Percentiles rank a stretch among this genome's conserved stretches.
Conservation (phyloP, 805 yeast genomes). For the Candida verbasci region DNA sequence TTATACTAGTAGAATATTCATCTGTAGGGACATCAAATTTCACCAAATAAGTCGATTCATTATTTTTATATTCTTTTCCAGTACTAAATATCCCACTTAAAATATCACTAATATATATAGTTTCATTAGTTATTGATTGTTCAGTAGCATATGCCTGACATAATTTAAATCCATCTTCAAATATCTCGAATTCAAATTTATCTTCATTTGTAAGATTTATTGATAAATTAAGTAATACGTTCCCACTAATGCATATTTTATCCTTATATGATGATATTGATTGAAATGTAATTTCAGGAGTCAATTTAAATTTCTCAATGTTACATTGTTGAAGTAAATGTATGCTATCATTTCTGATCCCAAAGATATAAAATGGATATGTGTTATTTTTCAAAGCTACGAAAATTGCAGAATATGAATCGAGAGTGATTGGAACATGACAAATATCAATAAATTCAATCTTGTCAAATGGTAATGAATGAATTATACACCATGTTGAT, state of each 20-base stretch:
- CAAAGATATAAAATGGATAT: background rate
- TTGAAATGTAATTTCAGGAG: background rate
- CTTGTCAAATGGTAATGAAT: background rate
- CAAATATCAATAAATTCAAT: constrained; percentile 1
- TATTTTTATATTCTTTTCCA: background rate
- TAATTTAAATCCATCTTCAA: background rate
- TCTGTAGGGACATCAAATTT: background rate
- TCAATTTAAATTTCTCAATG: background rate
- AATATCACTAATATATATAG: constrained; percentile 1
- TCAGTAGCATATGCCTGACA: constrained; percentile 1
- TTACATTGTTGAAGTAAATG: background rate
- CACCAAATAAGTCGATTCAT: background rate
- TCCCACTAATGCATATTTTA: background rate
- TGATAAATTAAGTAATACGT: background rate
- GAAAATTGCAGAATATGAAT: background rate
- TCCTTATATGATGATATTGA: background rate
- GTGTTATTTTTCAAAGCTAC: background rate
- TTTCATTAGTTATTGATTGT: background rate
- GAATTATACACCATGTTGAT: background rate
- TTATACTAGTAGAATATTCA: background rate
- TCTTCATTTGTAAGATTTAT: background rate
- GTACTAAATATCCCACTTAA: background rate
- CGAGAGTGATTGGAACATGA: background rate
- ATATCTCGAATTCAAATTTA: background rate
- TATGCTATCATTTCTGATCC: background rate